Percentiles rank a stretch among this genome's conserved stretches.
These are phyloP conservation scores for Pelargonium cotyledonis DNA, from an alignment of 441 rosid genomes.

Conservation along the genomic window DNA sequence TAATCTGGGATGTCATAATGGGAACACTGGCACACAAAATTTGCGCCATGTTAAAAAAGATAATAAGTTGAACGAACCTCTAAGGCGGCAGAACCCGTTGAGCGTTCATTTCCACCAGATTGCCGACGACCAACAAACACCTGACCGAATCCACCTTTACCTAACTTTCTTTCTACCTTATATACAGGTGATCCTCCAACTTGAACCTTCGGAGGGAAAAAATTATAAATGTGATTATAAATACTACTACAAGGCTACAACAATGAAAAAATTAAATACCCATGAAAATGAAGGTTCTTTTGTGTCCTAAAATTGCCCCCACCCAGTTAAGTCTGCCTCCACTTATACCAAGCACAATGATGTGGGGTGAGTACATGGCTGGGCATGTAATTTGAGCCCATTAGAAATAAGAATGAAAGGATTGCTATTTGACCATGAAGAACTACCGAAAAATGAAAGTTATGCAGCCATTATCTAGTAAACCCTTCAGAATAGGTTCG, in stretches of 20 bases:
- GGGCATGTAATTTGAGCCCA: too few relatives aligned
- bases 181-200: slow-evolving; percentile 91
- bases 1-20: too few relatives aligned
- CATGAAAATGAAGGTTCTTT: background rate
- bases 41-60: background rate
- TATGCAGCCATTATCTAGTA: background rate
- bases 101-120: slow-evolving; percentile 66
- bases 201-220: slow-evolving; percentile 52
- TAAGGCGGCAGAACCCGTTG: slow-evolving; percentile 58
- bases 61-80: slow-evolving; percentile 45
- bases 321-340: too few relatives aligned
- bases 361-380: too few relatives aligned
- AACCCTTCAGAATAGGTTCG: background rate
- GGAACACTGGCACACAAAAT: too few relatives aligned
- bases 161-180: slow-evolving; percentile 82
- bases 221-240: slow-evolving; percentile 3
- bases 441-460: too few relatives aligned
- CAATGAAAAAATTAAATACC: background rate
- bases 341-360: too few relatives aligned
- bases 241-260: background rate
- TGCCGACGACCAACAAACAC: slow-evolving; percentile 93
- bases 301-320: background rate
- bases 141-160: slow-evolving; percentile 98
- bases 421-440: too few relatives aligned
- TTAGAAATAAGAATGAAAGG: too few relatives aligned